Percentiles rank a stretch among this genome's conserved stretches.
Evolutionary conservation across 352 stramenopile species (phyloP).

Genomic region (Phytophthora multivora): DNA sequence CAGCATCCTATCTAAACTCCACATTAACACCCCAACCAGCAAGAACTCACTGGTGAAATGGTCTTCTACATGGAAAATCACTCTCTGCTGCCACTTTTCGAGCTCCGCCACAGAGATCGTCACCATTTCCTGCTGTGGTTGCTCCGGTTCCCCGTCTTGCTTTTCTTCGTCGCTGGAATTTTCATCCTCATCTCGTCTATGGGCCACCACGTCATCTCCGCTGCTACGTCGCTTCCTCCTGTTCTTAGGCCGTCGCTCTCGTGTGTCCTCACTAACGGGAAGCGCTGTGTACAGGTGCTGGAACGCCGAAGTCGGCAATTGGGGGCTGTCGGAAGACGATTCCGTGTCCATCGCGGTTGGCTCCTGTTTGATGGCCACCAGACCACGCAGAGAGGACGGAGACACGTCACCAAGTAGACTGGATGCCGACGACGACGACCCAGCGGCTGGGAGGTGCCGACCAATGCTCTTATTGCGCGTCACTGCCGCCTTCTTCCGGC

Average conservation of each 20-base stretch:
- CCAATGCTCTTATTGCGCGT: constrained; percentile 40
- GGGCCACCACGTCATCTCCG: constrained; percentile 10
- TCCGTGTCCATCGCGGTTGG: constrained; percentile 20
- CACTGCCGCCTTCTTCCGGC: constrained; percentile 37
- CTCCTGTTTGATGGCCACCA: constrained; percentile 16
- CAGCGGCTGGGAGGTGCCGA: not conserved
- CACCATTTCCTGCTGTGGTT: constrained; percentile 30
- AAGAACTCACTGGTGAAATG: constrained; percentile 64
- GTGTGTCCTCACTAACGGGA: constrained; percentile 3
- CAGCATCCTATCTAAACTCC: not conserved
- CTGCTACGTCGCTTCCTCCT: constrained; percentile 30
- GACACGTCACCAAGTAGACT: constrained; percentile 1
- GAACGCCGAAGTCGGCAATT: constrained; percentile 4
- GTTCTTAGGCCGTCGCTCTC: constrained; percentile 2
- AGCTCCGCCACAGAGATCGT: constrained; percentile 63
- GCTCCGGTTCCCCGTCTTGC: constrained; percentile 1
- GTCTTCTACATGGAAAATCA: constrained; percentile 65
- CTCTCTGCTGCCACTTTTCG: constrained; percentile 63
- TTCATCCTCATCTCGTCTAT: constrained; percentile 2
- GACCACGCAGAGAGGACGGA: constrained; percentile 17
- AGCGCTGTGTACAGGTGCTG: constrained; percentile 7
- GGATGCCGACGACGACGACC: constrained; percentile 5
- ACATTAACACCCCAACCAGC: not conserved
- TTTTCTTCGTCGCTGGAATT: constrained; percentile 18
- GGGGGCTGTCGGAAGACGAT: constrained; percentile 4